These are phyloP conservation scores for Quercus gilva DNA, from an alignment of 306 rosid genomes.

Conservation along the genomic window DNA sequence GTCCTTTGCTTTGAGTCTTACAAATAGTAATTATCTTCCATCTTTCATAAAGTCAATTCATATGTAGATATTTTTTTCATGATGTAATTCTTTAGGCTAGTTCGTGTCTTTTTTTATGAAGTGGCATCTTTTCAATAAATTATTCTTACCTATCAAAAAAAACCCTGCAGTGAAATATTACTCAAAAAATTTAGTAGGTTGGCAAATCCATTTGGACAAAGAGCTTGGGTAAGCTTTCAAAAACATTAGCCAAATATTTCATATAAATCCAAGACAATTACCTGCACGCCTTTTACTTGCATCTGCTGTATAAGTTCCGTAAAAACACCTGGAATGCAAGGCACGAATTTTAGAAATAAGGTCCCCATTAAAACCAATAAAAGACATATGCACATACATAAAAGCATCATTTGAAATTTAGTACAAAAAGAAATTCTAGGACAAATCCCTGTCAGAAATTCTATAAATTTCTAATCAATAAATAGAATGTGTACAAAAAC, in stretches of 20 bases:
- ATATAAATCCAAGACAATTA: constrained; percentile 24
- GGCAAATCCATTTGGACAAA: neutral
- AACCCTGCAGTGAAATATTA: neutral
- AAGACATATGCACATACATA: too few relatives aligned
- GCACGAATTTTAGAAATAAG: constrained; percentile 16
- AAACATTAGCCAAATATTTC: neutral
- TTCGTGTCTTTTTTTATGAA: too few relatives aligned
- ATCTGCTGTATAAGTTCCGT: constrained; percentile 97
- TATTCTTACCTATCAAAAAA: too few relatives aligned
- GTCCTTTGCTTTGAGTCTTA: too few relatives aligned
- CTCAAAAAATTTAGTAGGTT: neutral
- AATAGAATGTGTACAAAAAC: neutral
- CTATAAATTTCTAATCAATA: neutral
- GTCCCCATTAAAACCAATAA: neutral
- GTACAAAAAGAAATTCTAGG: neutral
- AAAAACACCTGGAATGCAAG: constrained; percentile 73
- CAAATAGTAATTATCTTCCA: too few relatives aligned
- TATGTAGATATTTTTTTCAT: too few relatives aligned
- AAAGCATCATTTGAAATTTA: neutral
- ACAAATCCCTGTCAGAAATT: neutral
- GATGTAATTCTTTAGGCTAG: too few relatives aligned
- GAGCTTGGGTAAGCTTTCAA: neutral
- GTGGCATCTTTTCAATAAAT: too few relatives aligned
- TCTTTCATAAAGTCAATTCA: too few relatives aligned
- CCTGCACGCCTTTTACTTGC: constrained; percentile 99